These are phyloP conservation scores for Cyamopsis tetragonoloba DNA, from an alignment of 306 rosid genomes.

Conservation along the genomic window DNA sequence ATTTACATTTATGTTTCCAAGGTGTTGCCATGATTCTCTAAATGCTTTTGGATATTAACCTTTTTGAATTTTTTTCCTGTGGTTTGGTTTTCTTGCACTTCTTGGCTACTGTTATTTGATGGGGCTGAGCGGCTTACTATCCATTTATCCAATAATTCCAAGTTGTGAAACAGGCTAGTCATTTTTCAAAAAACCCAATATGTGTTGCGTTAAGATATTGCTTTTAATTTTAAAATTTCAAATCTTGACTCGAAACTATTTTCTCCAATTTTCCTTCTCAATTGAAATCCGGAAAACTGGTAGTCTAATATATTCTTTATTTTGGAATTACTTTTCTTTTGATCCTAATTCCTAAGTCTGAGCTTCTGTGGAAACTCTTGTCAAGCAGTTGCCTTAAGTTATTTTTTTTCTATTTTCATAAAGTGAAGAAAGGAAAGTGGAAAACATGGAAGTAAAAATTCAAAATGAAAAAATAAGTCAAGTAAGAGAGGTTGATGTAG, in stretches of 20 bases:
- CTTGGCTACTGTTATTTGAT: background rate
- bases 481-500: constrained; percentile 13
- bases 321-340: constrained; percentile 3
- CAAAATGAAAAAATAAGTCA: constrained; percentile 10
- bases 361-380: background rate
- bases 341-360: background rate
- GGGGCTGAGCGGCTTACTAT: too few species aligned
- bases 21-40: constrained; percentile 5
- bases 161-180: background rate
- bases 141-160: constrained; percentile 4
- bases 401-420: constrained; percentile 6
- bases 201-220: background rate
- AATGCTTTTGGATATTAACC: constrained; percentile 26
- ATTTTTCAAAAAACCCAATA: background rate
- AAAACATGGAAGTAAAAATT: constrained; percentile 10
- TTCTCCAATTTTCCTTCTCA: background rate
- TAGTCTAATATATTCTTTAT: constrained; percentile 13
- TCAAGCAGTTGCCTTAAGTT: constrained; percentile 3
- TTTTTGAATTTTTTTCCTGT: constrained; percentile 10
- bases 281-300: background rate
- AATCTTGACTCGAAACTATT: constrained; percentile 2
- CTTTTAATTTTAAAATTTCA: constrained; percentile 1
- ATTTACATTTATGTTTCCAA: background rate
- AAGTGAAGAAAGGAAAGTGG: background rate
- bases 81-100: constrained; percentile 15